Evolutionary conservation across 768 basidiomycete species (phyloP).

Genomic region (Boletales sp.): DNA sequence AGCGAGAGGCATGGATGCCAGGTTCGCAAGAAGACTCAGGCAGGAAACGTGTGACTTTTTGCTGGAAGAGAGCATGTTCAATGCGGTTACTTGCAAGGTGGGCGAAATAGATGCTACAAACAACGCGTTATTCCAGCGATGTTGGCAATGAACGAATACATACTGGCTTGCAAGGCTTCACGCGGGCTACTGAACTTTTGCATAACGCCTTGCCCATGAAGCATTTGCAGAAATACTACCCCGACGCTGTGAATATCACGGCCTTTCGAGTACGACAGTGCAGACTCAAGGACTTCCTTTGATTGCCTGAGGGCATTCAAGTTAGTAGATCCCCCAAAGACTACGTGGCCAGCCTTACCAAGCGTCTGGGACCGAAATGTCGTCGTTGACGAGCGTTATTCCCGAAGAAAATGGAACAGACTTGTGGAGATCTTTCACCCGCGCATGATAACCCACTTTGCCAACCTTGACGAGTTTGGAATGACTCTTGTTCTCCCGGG

Average conservation of each 20-base stretch:
- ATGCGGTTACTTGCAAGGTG: slow-evolving; percentile 46
- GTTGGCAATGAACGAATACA: slow-evolving; percentile 3
- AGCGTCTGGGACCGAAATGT: slow-evolving; percentile 25
- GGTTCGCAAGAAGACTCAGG: slow-evolving; percentile 52
- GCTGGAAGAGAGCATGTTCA: slow-evolving; percentile 55
- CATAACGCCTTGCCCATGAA: slow-evolving; percentile 71
- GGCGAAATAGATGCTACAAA: slow-evolving; percentile 52
- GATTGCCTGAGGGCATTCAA: slow-evolving; percentile 50
- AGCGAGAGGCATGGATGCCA: slow-evolving; percentile 42
- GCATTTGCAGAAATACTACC: slow-evolving; percentile 79
- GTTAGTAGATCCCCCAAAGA: neutral
- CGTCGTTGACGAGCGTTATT: slow-evolving; percentile 13
- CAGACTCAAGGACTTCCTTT: slow-evolving; percentile 75
- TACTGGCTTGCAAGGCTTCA: slow-evolving; percentile 56
- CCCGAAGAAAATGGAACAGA: slow-evolving; percentile 70
- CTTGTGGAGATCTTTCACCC: slow-evolving; percentile 73
- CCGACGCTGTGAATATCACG: slow-evolving; percentile 84
- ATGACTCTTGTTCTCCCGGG: slow-evolving; percentile 46
- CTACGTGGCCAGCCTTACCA: slow-evolving; percentile 14
- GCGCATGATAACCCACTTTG: slow-evolving; percentile 67
- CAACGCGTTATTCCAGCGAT: neutral
- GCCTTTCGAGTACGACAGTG: slow-evolving; percentile 68
- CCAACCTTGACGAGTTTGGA: slow-evolving; percentile 72
- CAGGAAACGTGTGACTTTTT: slow-evolving; percentile 60
- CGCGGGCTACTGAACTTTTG: slow-evolving; percentile 51